phyloP scores from a whole-genome alignment of 2,329 filamentous ascomycete species.

The Teratosphaeria viscida region DNA sequence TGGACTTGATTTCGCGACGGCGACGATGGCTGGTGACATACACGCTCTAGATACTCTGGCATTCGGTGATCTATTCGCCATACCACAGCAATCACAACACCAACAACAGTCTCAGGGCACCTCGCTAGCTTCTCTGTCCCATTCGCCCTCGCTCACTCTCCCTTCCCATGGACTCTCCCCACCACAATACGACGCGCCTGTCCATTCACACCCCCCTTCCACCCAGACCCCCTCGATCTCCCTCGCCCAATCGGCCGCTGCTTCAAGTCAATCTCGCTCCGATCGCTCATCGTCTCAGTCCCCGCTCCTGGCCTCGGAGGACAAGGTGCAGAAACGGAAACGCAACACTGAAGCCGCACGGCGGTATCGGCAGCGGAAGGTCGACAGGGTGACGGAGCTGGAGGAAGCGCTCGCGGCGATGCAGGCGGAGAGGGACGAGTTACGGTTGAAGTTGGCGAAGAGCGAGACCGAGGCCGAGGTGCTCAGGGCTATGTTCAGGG shows the following conservation, averaged over 20 bases:
- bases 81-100: background rate
- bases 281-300: background rate
- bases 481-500: constrained; percentile 27
- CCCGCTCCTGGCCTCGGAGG: background rate
- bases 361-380: constrained; percentile 59
- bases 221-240: background rate
- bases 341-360: constrained; percentile 62
- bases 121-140: background rate
- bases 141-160: background rate
- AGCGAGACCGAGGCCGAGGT: constrained; percentile 56
- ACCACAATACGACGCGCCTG: background rate
- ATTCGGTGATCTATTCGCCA: background rate
- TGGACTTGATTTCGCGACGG: background rate
- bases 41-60: background rate
- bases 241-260: background rate
- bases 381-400: constrained; percentile 54
- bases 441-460: constrained; percentile 52
- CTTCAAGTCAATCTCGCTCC: background rate
- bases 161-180: background rate
- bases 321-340: constrained; percentile 44
- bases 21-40: background rate
- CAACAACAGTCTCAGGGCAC: background rate
- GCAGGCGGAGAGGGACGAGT: constrained; percentile 51
- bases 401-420: constrained; percentile 50
- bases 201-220: background rate